These are phyloP conservation scores for Leccinum subgranulosum DNA, from an alignment of 768 basidiomycete species.

Conservation along the genomic window DNA sequence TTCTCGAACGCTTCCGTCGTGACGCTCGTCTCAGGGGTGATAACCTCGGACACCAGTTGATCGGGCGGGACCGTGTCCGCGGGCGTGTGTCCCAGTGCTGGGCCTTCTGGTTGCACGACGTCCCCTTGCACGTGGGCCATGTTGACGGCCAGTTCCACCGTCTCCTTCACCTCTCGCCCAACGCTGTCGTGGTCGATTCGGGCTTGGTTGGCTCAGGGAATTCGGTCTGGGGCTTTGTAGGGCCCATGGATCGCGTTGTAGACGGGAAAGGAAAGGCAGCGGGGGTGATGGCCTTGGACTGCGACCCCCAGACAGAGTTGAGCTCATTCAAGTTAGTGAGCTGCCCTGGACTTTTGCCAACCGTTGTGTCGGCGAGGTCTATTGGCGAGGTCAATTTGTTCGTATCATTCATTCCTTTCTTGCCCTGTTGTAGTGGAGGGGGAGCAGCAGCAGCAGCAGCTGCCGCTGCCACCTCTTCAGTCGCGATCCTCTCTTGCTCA, in stretches of 20 bases:
- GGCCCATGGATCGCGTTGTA: too few species aligned
- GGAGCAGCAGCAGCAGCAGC: neutral
- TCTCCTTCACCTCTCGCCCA: too few species aligned
- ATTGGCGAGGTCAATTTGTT: conserved; percentile 28
- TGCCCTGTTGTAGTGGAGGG: neutral
- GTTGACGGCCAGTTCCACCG: too few species aligned
- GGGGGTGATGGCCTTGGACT: conserved; percentile 27
- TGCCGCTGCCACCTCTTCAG: conserved; percentile 4
- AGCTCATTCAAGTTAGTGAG: conserved; percentile 45
- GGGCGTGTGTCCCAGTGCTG: conserved; percentile 19
- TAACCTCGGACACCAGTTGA: conserved; percentile 1
- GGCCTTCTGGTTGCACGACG: conserved; percentile 1
- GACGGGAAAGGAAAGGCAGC: neutral
- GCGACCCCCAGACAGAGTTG: conserved; percentile 48
- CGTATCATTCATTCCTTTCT: conserved; percentile 22
- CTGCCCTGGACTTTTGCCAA: too few species aligned
- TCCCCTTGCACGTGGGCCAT: too few species aligned
- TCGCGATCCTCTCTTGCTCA: conserved; percentile 9
- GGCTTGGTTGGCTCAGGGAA: too few species aligned
- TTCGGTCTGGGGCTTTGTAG: too few species aligned
- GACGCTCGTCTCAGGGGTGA: neutral
- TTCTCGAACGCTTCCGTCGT: neutral
- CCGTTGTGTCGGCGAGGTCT: conserved; percentile 36
- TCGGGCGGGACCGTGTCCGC: conserved; percentile 29
- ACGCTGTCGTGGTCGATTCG: too few species aligned